These are phyloP conservation scores for Gillenia trifoliata DNA, from an alignment of 306 rosid species.

Conservation along the genomic window DNA sequence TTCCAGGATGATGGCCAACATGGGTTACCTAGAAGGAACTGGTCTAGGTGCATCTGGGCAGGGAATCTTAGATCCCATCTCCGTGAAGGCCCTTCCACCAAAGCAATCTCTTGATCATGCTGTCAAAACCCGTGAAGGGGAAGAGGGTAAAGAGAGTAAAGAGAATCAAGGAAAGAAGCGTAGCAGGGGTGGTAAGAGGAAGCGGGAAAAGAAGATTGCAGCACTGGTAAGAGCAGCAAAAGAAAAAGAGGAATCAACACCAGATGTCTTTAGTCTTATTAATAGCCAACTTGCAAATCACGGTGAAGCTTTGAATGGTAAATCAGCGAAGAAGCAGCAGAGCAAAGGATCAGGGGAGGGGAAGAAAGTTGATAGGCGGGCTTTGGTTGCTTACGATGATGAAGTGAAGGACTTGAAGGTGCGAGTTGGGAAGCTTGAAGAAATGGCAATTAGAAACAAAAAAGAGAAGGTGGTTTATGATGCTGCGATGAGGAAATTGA, in stretches of 20 bases:
- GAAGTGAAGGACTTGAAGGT: slow-evolving; percentile 77
- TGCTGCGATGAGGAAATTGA: slow-evolving; percentile 73
- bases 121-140: slow-evolving; percentile 42
- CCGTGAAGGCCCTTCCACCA: slow-evolving; percentile 74
- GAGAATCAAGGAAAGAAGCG: slow-evolving; percentile 57
- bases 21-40: slow-evolving; percentile 88
- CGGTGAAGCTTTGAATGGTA: slow-evolving; percentile 35
- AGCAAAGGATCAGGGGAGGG: slow-evolving; percentile 51
- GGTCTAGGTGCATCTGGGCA: slow-evolving; percentile 91
- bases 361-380: slow-evolving; percentile 66
- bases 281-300: slow-evolving; percentile 79
- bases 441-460: slow-evolving; percentile 66
- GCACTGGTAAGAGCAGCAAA: slow-evolving; percentile 55
- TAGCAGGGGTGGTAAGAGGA: slow-evolving; percentile 85
- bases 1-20: slow-evolving; percentile 96
- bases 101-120: slow-evolving; percentile 92
- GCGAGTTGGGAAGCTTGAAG: slow-evolving; percentile 75
- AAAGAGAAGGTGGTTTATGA: slow-evolving; percentile 81
- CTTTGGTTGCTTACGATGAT: slow-evolving; percentile 59
- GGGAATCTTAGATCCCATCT: slow-evolving; percentile 73
- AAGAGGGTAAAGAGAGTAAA: slow-evolving; percentile 32
- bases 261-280: slow-evolving; percentile 77
- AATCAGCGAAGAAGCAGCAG: slow-evolving; percentile 54
- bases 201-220: slow-evolving; percentile 83
- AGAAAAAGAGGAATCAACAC: slow-evolving; percentile 45